A percentile compares a stretch with the other conserved stretches of the same genome.
phyloP scores from a whole-genome alignment of 768 basidiomycete species.

The Boletus subparvulus region DNA sequence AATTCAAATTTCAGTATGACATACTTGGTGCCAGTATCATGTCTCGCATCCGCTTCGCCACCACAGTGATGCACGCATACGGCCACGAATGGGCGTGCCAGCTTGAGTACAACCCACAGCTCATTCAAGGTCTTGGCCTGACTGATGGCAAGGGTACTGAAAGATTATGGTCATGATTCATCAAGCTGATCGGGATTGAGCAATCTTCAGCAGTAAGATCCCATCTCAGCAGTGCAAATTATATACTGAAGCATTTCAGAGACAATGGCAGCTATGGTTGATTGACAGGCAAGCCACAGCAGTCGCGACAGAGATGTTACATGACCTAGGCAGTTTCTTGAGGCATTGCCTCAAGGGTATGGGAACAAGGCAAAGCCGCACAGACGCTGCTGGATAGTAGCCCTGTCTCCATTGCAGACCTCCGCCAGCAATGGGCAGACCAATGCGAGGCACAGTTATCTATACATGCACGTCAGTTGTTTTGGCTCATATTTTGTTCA shows the following conservation, averaged over 20 bases:
- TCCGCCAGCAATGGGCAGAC: background rate
- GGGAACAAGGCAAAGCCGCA: background rate
- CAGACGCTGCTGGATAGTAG: background rate
- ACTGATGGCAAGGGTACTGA: slow-evolving; percentile 6
- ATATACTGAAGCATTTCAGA: background rate
- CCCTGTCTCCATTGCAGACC: background rate
- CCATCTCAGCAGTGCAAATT: background rate
- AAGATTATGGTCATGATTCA: background rate
- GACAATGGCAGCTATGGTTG: background rate
- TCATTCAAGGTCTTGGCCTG: slow-evolving; percentile 18
- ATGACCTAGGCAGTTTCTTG: background rate
- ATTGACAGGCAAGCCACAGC: background rate
- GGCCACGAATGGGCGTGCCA: slow-evolving; percentile 31
- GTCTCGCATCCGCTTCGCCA: background rate
- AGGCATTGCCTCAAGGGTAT: background rate
- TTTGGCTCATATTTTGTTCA: background rate
- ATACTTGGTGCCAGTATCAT: background rate
- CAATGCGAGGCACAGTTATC: background rate
- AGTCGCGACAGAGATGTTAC: background rate
- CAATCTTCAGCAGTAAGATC: background rate
- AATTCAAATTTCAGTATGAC: background rate
- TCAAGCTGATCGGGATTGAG: background rate
- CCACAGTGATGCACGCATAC: slow-evolving; percentile 40
- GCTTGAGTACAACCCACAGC: background rate
- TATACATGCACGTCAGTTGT: background rate